Conservation (phyloP, 768 basidiomycete genomes). For the Daedalea quercina region DNA sequence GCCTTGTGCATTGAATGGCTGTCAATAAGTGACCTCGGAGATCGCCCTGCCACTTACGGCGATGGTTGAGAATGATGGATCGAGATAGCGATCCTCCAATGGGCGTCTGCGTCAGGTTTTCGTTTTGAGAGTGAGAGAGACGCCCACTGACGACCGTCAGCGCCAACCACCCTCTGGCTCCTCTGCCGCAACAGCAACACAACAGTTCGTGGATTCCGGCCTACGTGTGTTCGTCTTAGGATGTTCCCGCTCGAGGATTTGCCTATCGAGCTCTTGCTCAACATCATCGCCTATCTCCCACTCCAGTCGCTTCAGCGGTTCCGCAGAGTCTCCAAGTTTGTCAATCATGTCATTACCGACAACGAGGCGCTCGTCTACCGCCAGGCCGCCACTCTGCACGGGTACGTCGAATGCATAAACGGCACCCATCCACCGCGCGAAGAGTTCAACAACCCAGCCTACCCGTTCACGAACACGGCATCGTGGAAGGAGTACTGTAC, state of each 20-base stretch:
- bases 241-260: constrained; percentile 36
- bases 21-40: too few species aligned
- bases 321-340: constrained; percentile 34
- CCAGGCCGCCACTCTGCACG: constrained; percentile 46
- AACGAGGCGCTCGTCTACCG: constrained; percentile 53
- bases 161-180: too few species aligned
- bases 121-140: too few species aligned
- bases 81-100: too few species aligned
- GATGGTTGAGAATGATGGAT: too few species aligned
- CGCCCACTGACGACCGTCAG: too few species aligned
- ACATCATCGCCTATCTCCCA: constrained; percentile 43
- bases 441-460: constrained; percentile 23
- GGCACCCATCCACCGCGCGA: constrained; percentile 25
- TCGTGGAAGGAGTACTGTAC: constrained; percentile 62
- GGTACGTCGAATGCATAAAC: constrained; percentile 25
- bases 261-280: constrained; percentile 52
- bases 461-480: constrained; percentile 30
- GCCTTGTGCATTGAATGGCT: too few species aligned
- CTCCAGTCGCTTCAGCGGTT: constrained; percentile 34
- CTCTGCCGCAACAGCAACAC: too few species aligned
- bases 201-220: too few species aligned
- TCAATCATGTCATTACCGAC: constrained; percentile 37
- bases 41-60: too few species aligned
- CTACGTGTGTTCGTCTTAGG: too few species aligned
- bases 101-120: too few species aligned